Base-by-base conservation (phyloP, 2,329 filamentous ascomycete genomes). In the Aspergillus cejpii region DNA sequence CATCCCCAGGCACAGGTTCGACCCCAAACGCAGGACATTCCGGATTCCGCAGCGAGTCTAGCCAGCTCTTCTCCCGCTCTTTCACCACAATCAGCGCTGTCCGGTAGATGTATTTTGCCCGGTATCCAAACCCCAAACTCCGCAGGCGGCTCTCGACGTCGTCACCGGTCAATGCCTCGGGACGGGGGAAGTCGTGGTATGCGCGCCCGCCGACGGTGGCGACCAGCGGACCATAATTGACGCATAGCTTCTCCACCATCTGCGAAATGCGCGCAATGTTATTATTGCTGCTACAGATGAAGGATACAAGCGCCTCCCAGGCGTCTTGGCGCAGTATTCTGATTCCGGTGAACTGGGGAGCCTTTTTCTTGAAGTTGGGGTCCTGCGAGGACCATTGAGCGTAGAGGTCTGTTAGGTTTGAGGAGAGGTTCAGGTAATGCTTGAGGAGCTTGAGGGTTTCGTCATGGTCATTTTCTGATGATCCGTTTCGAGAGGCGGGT, bases 201-300 rank as follows among this genome's bases (percentile, higher is more conserved):
- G 82, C 67, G 42, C 83, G 78, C 26, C 79, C 78, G 21, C 80
- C 83, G 42, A 95, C 65, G 33, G 81, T 74, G 1, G 80, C 86
- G 43, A 97, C 78, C 3, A 87, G 72, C 0, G 82, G 79, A 0
- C 92, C 92, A 59, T 96, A 98, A 59, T 94, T 78, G 21, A 78
- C 66, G 63, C 94, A 98, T 10, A 98, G 73, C 58, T 95, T 97
- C 56, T 94, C 83, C 17, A 91, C 89, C 92, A 98, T 98, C 67
- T 94, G 87, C 4, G 87, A 91, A 63, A 98, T 98, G 29, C 92
- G 81, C 2, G 83, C 78, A 49, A 98, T 98, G 63, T 98, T 96
- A 70, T 98, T 98, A 69, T 98, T 98, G 68, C 89, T 95, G 68
- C 90, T 96, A 75, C 92, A 98, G 52, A 98, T 98, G 67, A 98